Percentiles rank a stretch among this genome's conserved stretches.
Conservation (phyloP, 495 filamentous ascomycete genomes). For the Apiosordaria backusii region DNA sequence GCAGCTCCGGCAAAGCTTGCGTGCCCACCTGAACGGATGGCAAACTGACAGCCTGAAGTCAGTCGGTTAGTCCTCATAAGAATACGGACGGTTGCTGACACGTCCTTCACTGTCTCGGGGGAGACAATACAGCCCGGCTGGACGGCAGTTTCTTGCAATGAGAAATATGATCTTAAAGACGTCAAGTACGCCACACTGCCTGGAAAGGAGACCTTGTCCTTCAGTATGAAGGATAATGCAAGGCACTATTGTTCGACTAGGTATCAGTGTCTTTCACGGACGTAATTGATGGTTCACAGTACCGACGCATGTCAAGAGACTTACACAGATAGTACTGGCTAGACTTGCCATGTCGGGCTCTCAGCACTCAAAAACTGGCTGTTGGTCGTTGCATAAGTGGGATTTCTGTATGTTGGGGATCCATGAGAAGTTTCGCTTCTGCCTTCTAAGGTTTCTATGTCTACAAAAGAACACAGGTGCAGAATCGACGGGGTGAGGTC, state of each 20-base stretch:
- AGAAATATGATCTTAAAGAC: background rate
- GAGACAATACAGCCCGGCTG: background rate
- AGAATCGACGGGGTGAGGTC: no score
- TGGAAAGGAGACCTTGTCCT: background rate
- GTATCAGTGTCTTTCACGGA: background rate
- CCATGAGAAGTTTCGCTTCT: slow-evolving; percentile 3
- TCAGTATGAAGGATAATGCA: background rate
- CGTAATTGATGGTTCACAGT: background rate
- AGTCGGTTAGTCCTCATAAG: background rate
- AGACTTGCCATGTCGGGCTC: no score
- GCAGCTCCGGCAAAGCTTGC: background rate
- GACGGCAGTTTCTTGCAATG: background rate
- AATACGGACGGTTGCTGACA: background rate
- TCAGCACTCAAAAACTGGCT: no score
- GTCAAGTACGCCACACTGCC: background rate
- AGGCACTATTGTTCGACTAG: background rate
- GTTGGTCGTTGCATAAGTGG: no score
- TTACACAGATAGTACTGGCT: background rate
- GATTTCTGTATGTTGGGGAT: background rate
- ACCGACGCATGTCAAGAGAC: background rate
- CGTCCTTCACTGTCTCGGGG: background rate
- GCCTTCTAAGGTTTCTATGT: no score
- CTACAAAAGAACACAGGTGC: no score
- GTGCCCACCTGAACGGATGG: background rate
- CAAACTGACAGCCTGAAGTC: background rate